phyloP scores from a whole-genome alignment of 2,329 filamentous ascomycete genomes.

The Talaromyces sp. region DNA sequence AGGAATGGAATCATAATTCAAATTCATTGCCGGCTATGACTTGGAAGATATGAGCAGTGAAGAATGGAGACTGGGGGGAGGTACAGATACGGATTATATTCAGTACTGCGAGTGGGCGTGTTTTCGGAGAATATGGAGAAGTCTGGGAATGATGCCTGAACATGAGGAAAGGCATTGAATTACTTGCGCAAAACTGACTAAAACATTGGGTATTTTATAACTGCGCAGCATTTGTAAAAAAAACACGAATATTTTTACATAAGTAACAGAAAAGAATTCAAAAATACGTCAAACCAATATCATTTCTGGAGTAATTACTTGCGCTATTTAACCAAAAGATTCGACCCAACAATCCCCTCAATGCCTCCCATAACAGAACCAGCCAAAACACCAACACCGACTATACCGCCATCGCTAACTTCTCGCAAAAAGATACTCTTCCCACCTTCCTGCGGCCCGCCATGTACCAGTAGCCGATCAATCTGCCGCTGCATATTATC shows the following conservation, averaged over 20 bases:
- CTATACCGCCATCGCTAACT: constrained; percentile 46
- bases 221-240: not conserved
- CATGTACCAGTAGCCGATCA: constrained; percentile 43
- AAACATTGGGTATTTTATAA: not conserved
- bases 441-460: constrained; percentile 36
- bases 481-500: constrained; percentile 63
- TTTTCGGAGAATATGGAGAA: too few species aligned
- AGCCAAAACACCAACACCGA: constrained; percentile 47
- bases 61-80: not conserved
- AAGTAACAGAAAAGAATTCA: not conserved
- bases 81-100: too few species aligned
- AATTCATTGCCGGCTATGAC: not conserved
- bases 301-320: not conserved
- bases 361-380: constrained; percentile 34
- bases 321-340: not conserved
- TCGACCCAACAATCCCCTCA: constrained; percentile 20
- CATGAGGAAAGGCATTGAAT: too few species aligned
- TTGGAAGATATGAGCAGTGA: not conserved
- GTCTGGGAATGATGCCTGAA: too few species aligned
- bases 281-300: not conserved
- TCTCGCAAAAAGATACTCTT: constrained; percentile 46
- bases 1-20: not conserved
- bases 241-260: not conserved
- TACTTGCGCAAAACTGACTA: too few species aligned
- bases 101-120: too few species aligned